A percentile compares a stretch with the other conserved stretches of the same genome.
Conservation (phyloP, 257 asterid species). For the Coffea canephora region DNA sequence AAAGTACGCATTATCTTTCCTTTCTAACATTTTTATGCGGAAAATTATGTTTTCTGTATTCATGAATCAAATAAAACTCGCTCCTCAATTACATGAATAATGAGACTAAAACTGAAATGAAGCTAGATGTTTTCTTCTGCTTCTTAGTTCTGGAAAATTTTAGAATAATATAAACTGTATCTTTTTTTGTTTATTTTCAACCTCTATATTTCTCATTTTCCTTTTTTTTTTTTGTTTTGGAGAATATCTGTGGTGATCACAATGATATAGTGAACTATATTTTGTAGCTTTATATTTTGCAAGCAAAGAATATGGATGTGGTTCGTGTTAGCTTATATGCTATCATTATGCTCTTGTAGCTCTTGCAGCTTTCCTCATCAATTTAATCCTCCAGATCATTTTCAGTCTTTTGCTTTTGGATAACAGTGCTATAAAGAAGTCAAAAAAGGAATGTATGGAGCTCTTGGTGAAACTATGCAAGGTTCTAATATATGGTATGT, state of each 20-base stretch:
- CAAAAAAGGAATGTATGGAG: constrained; percentile 69
- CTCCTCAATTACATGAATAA: neutral
- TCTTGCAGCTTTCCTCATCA: neutral
- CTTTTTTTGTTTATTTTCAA: neutral
- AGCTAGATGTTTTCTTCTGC: neutral
- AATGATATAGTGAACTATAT: neutral
- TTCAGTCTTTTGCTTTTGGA: constrained; percentile 10
- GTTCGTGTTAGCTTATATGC: neutral
- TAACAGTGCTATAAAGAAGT: constrained; percentile 79
- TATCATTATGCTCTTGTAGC: neutral
- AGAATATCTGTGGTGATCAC: neutral
- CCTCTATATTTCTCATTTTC: neutral
- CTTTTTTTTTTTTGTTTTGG: neutral
- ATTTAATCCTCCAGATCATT: neutral
- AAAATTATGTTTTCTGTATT: too few species aligned
- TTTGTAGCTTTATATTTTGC: neutral
- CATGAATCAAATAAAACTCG: neutral
- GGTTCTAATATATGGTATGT: constrained; percentile 76
- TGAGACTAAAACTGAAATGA: neutral
- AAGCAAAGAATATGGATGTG: neutral
- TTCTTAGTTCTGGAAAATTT: neutral
- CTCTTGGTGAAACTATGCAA: constrained; percentile 63
- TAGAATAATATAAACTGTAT: too few species aligned
- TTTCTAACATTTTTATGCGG: too few species aligned
- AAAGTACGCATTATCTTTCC: neutral